Conservation (phyloP, 805 yeast species). For the Kodamaea nitidulidarum region DNA sequence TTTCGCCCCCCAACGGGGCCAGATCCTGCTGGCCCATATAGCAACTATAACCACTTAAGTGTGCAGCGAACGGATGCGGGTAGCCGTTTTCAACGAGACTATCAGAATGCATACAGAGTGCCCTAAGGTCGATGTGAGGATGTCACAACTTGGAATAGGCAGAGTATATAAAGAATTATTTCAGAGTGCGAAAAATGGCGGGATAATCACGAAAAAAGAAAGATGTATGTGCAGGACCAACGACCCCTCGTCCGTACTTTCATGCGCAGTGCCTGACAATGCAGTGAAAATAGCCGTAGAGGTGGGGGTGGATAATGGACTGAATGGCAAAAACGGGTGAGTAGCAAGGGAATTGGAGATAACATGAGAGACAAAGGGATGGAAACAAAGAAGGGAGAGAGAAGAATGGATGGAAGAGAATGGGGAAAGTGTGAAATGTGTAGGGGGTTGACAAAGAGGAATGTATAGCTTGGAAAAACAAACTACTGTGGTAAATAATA, state of each 20-base stretch:
- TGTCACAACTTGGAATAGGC: background rate
- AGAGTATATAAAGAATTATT: background rate
- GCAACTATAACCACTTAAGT: background rate
- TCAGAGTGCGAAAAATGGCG: slow-evolving; percentile 1
- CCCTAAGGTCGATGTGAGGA: background rate
- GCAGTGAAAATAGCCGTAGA: background rate
- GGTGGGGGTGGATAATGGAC: background rate
- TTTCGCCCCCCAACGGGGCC: no score
- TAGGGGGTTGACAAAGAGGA: no score
- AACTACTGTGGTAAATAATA: no score
- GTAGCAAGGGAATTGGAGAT: no score
- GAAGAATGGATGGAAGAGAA: no score
- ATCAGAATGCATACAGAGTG: slow-evolving; percentile 1
- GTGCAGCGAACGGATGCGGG: background rate
- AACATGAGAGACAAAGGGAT: no score
- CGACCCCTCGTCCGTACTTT: background rate
- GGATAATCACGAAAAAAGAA: background rate
- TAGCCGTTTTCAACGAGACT: slow-evolving; percentile 1
- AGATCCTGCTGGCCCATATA: background rate
- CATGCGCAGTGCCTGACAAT: slow-evolving; percentile 1
- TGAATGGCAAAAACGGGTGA: background rate
- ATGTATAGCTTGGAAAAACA: no score
- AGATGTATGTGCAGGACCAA: background rate
- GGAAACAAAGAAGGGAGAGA: no score
- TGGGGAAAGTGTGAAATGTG: no score